phyloP scores from a whole-genome alignment of 78 protist species.

The Andalucia godoyi region DNA sequence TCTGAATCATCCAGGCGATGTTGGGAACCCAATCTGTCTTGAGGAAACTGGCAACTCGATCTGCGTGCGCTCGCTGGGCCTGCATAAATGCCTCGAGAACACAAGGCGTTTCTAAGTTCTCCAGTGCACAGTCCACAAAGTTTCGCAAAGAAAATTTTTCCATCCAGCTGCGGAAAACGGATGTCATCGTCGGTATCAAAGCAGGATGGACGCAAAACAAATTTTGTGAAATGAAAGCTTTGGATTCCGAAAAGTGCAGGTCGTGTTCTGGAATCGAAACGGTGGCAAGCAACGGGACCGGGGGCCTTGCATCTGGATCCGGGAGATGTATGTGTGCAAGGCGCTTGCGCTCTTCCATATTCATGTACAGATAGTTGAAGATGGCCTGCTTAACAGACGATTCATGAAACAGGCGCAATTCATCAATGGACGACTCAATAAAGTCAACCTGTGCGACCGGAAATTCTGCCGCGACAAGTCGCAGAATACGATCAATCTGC shows the following conservation, averaged over 20 bases:
- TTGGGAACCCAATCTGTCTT: conserved; percentile 13
- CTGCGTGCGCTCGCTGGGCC: not conserved
- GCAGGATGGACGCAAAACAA: no score
- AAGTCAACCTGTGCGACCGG: conserved; percentile 12
- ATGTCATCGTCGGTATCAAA: no score
- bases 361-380: not conserved
- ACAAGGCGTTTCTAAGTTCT: conserved; percentile 6
- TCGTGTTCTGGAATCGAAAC: no score
- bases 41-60: not conserved
- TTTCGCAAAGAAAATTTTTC: no score
- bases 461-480: conserved; percentile 13
- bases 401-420: not conserved
- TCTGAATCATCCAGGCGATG: conserved; percentile 3
- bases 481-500: conserved; percentile 10
- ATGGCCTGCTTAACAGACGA: not conserved
- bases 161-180: no score
- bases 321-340: not conserved
- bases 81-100: conserved; percentile 9
- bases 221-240: no score
- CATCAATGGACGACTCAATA: conserved; percentile 1
- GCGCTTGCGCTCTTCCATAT: conserved; percentile 7
- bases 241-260: no score
- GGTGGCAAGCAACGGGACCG: no score
- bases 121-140: not conserved
- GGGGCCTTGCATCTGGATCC: not conserved